Conservation (phyloP, 169 alveolate species). For the Plasmodium gallinaceum region DNA sequence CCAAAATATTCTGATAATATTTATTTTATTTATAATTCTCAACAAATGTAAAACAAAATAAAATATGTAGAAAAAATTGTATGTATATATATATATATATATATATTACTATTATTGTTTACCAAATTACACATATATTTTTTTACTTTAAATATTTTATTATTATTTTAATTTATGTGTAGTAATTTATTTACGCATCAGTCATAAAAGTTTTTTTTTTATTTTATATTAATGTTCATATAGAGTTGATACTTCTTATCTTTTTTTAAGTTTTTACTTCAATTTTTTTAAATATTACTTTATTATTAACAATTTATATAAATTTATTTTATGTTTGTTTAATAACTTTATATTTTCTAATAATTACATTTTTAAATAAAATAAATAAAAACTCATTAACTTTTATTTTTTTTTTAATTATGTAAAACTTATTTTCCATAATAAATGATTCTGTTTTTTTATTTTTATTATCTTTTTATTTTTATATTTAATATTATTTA, state of each 20-base stretch:
- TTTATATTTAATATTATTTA: too few species aligned
- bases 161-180: background rate
- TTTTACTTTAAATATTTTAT: background rate
- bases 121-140: constrained; percentile 12
- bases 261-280: constrained; percentile 35
- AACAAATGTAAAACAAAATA: background rate
- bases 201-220: too few species aligned
- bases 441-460: background rate
- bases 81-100: constrained; percentile 14
- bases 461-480: background rate
- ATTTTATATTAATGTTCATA: too few species aligned
- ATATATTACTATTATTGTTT: background rate
- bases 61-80: background rate
- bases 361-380: background rate
- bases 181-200: too few species aligned
- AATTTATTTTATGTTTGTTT: constrained; percentile 17
- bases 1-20: too few species aligned
- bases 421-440: constrained; percentile 5
- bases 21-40: too few species aligned
- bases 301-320: constrained; percentile 3
- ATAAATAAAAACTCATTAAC: background rate
- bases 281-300: background rate
- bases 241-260: background rate
- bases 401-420: constrained; percentile 1
- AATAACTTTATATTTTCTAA: background rate